phyloP scores from a whole-genome alignment of 2,329 filamentous ascomycete species.

The Coniochaeta sp. region DNA sequence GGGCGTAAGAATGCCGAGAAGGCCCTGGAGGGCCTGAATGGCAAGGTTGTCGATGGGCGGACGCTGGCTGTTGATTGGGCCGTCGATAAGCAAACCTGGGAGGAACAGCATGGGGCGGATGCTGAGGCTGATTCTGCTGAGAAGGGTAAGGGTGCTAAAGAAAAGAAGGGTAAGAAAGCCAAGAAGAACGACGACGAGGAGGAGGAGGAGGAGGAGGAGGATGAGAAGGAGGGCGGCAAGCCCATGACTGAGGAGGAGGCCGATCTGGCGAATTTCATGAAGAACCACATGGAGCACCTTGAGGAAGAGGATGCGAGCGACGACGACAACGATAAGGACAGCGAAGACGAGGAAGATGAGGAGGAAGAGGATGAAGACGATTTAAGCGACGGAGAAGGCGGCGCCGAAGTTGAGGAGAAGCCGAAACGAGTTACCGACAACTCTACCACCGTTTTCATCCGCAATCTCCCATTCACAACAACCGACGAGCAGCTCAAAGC shows the following conservation, averaged over 20 bases:
- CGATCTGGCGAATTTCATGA: conserved; percentile 46
- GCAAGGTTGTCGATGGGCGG: conserved; percentile 81
- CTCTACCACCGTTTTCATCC: conserved; percentile 77
- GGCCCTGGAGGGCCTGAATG: conserved; percentile 78
- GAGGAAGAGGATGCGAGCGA: conserved; percentile 49
- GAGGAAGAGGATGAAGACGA: conserved; percentile 35
- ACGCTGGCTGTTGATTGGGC: conserved; percentile 94
- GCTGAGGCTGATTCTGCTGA: conserved; percentile 27
- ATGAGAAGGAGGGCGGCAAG: conserved; percentile 20
- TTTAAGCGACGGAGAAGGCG: conserved; percentile 32
- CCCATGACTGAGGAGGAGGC: conserved; percentile 29
- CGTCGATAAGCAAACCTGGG: conserved; percentile 83
- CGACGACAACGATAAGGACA: conserved; percentile 29
- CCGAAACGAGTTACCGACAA: conserved; percentile 48
- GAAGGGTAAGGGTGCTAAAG: conserved; percentile 19
- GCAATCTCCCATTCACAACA: conserved; percentile 85
- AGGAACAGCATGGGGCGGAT: conserved; percentile 46
- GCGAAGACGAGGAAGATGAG: conserved; percentile 26
- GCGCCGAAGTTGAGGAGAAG: conserved; percentile 27
- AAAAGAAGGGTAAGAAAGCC: conserved; percentile 31
- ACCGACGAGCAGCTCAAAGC: conserved; percentile 75
- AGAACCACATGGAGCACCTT: conserved; percentile 48
- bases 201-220: conserved; percentile 19
- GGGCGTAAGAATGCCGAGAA: conserved; percentile 87
- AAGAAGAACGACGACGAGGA: conserved; percentile 23